Evolutionary conservation across 345 rosid species (phyloP).

Genomic region (Laguncularia racemosa): DNA sequence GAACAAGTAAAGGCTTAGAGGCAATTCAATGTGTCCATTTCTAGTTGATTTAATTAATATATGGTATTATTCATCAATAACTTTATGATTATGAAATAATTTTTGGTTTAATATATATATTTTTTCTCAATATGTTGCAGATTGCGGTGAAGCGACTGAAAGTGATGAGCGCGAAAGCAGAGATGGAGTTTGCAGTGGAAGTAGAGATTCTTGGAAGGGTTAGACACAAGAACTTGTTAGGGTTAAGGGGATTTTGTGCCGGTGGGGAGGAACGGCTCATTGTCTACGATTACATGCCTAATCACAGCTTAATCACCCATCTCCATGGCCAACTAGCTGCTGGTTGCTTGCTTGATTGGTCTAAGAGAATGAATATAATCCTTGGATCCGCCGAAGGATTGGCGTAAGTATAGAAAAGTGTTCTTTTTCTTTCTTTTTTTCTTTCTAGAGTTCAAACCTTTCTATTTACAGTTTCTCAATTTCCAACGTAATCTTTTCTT

Average conservation of each 20-base stretch:
- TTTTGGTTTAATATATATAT: not conserved
- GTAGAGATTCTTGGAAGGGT: constrained; percentile 73
- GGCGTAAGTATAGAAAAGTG: constrained; percentile 27
- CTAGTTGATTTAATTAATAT: too few relatives aligned
- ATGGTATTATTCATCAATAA: not conserved
- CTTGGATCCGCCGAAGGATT: constrained; percentile 64
- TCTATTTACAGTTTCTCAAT: too few relatives aligned
- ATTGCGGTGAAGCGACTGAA: constrained; percentile 65
- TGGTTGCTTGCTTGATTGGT: constrained; percentile 57
- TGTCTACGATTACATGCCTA: constrained; percentile 67
- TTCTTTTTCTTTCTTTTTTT: too few relatives aligned
- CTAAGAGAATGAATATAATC: constrained; percentile 36
- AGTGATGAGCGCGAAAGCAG: constrained; percentile 56
- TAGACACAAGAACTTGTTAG: constrained; percentile 52
- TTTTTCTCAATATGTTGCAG: constrained; percentile 12
- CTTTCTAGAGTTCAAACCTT: too few relatives aligned
- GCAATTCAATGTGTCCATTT: constrained; percentile 13
- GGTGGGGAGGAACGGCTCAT: constrained; percentile 63
- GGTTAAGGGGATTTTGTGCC: constrained; percentile 59
- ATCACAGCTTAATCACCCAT: constrained; percentile 56
- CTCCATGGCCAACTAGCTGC: constrained; percentile 56
- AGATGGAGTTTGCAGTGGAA: constrained; percentile 69
- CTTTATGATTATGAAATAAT: not conserved
- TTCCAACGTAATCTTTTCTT: too few relatives aligned
- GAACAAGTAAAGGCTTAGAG: constrained; percentile 56